Conservation (phyloP, 352 stramenopile species). For the Pilasporangium apinafurcum region DNA sequence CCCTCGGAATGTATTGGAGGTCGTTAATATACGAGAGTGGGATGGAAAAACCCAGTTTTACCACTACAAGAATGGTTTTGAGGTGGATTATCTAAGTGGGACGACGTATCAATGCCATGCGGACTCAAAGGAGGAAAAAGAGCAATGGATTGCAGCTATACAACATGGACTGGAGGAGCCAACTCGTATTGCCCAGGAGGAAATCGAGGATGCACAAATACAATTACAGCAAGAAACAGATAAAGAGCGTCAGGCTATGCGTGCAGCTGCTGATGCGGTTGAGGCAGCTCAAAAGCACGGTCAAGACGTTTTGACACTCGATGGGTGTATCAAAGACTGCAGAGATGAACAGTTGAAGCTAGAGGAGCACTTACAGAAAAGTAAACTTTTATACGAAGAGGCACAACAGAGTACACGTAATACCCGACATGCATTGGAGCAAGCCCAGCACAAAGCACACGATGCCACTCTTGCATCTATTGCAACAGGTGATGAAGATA, state of each 20-base stretch:
- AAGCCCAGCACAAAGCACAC: constrained; percentile 28
- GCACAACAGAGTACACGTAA: constrained; percentile 12
- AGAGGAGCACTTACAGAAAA: constrained; percentile 20
- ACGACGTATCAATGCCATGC: constrained; percentile 50
- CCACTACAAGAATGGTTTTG: constrained; percentile 8
- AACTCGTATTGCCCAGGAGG: constrained; percentile 61
- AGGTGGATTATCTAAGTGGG: constrained; percentile 29
- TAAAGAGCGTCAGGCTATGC: constrained; percentile 30
- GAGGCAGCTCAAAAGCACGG: constrained; percentile 19
- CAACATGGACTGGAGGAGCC: constrained; percentile 66
- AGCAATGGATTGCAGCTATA: constrained; percentile 49
- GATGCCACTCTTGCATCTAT: constrained; percentile 8
- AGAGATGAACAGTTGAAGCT: constrained; percentile 15
- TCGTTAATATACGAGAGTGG: constrained; percentile 38
- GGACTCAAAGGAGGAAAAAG: constrained; percentile 46
- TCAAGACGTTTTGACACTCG: constrained; percentile 18
- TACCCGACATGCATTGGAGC: constrained; percentile 19
- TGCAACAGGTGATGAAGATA: constrained; percentile 1
- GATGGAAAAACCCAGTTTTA: constrained; percentile 14
- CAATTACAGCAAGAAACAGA: constrained; percentile 33
- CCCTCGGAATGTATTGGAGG: constrained; percentile 55
- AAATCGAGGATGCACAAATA: constrained; percentile 65
- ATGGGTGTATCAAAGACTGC: constrained; percentile 24
- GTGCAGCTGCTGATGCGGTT: constrained; percentile 40
- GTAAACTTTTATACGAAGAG: constrained; percentile 18